These are phyloP conservation scores for Circinella umbellata DNA, from an alignment of 371 early-diverging fungal genomes.

Conservation along the genomic window DNA sequence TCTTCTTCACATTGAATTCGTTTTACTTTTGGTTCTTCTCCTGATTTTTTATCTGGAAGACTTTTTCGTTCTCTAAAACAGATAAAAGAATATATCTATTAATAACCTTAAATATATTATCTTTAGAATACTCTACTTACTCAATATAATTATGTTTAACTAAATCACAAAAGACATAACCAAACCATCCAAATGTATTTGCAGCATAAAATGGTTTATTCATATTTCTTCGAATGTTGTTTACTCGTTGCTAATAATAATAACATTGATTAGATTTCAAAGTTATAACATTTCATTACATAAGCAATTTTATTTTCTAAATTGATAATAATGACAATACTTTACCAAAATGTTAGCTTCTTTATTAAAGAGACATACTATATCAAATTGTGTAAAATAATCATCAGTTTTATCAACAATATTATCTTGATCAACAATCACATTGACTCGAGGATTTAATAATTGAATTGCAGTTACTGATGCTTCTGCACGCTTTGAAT, in stretches of 20 bases:
- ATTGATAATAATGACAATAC: background rate
- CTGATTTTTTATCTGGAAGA: constrained; percentile 18
- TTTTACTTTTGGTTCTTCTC: constrained; percentile 44
- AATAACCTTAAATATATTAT: background rate
- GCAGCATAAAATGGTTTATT: constrained; percentile 71
- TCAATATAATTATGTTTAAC: constrained; percentile 69
- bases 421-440: constrained; percentile 57
- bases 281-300: too few relatives aligned
- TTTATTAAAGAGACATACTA: constrained; percentile 68
- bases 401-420: constrained; percentile 48
- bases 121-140: constrained; percentile 37
- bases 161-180: constrained; percentile 87
- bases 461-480: constrained; percentile 58
- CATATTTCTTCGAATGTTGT: constrained; percentile 57
- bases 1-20: constrained; percentile 39
- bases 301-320: background rate
- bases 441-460: constrained; percentile 79
- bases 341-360: constrained; percentile 39
- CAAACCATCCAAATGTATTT: constrained; percentile 75
- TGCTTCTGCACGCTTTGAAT: constrained; percentile 67
- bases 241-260: constrained; percentile 55
- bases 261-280: too few relatives aligned
- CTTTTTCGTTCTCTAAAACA: constrained; percentile 22
- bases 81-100: background rate
- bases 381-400: constrained; percentile 66